Percentiles rank a stretch among this genome's conserved stretches.
phyloP scores from a whole-genome alignment of 192 early-diverging fungal genomes.

The Coemansia sp. region DNA sequence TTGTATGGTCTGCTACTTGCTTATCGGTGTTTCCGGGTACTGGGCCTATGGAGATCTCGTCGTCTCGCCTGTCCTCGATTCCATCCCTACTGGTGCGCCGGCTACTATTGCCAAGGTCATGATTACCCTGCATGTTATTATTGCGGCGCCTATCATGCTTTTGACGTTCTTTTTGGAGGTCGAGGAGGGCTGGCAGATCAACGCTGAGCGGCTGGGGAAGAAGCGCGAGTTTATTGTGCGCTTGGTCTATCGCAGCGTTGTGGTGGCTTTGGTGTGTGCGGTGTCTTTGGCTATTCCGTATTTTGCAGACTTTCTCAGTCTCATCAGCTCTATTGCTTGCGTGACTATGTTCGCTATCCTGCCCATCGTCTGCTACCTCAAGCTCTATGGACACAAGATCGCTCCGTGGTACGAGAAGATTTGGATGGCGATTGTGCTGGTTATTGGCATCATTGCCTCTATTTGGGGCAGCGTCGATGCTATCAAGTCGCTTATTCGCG shows the following conservation, averaged over 20 bases:
- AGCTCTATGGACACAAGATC: constrained; percentile 60
- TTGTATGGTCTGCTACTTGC: constrained; percentile 64
- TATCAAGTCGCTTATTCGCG: constrained; percentile 59
- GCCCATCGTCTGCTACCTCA: constrained; percentile 70
- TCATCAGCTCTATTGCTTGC: constrained; percentile 72
- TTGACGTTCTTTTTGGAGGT: constrained; percentile 66
- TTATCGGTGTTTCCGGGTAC: constrained; percentile 69
- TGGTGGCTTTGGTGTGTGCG: constrained; percentile 56
- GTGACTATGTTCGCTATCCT: constrained; percentile 69
- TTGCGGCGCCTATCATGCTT: constrained; percentile 75
- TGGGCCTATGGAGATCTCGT: constrained; percentile 65
- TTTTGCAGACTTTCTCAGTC: constrained; percentile 73
- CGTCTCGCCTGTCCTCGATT: constrained; percentile 64
- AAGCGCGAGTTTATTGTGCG: constrained; percentile 55
- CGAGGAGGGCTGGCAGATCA: constrained; percentile 59
- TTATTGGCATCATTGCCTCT: constrained; percentile 57
- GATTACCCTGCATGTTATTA: constrained; percentile 73
- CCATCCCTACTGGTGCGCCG: constrained; percentile 58
- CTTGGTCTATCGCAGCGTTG: constrained; percentile 52
- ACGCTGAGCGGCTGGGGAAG: constrained; percentile 37
- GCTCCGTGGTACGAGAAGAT: constrained; percentile 44
- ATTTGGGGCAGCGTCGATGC: constrained; percentile 67
- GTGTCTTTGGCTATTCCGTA: constrained; percentile 68
- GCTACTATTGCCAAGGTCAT: constrained; percentile 65
- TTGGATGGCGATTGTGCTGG: constrained; percentile 55